Conservation (phyloP, 179 eudicot species). For the Heliamphora pulchella region DNA sequence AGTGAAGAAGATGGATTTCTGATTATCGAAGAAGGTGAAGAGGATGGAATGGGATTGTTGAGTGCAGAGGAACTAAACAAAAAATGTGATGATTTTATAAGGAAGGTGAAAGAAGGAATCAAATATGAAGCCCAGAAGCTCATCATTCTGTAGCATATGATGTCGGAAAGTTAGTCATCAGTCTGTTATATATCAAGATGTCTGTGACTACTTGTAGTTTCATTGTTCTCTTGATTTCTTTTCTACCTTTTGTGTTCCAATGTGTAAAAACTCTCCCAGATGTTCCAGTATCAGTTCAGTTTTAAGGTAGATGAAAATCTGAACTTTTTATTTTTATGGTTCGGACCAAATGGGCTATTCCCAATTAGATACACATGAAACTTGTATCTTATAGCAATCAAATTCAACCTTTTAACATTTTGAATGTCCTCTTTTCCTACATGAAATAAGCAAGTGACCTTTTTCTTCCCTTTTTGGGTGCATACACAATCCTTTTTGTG, state of each 20-base stretch:
- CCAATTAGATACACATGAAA: no score
- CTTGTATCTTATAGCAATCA: neutral
- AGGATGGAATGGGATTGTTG: slow-evolving; percentile 16
- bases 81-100: slow-evolving; percentile 55
- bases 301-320: neutral
- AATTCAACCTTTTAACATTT: neutral
- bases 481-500: no score
- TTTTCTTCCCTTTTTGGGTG: neutral
- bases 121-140: slow-evolving; percentile 27
- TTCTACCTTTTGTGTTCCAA: neutral
- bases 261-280: neutral
- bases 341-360: no score
- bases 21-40: slow-evolving; percentile 10
- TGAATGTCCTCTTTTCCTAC: neutral
- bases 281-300: neutral
- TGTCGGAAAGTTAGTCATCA: no score
- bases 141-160: slow-evolving; percentile 23
- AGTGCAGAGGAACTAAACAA: slow-evolving; percentile 45
- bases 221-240: neutral
- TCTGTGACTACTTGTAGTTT: neutral
- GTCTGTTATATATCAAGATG: no score
- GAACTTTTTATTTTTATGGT: neutral
- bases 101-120: slow-evolving; percentile 51
- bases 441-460: neutral
- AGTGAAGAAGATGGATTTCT: slow-evolving; percentile 1